Base-by-base conservation (phyloP, 1,284 basidiomycete species). In the Xerocomus nothofagi region DNA sequence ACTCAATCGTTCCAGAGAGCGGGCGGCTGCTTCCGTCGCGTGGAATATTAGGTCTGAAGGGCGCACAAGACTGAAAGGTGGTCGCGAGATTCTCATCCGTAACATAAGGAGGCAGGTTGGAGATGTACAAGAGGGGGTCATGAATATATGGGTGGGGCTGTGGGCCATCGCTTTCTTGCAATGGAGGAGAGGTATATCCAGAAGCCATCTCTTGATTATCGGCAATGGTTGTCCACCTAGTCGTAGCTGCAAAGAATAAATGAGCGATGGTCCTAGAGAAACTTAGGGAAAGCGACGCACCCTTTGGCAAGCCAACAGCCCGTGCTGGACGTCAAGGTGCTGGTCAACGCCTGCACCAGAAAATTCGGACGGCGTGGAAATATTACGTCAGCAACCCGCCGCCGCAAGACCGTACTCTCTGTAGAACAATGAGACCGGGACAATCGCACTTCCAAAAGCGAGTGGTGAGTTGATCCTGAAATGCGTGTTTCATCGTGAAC, bases 91-190 rank as follows among this genome's bases (percentile, higher is more conserved):
- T 82, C 63, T 86, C 82, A 68, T 91, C 88, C 47, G 81, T 74
- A 46, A 90, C 78, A 69, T 78, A 81, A 34, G 81, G 68, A 12
- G 88, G 84, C 37, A 91, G 69, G 65, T 81, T 84, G 29, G 86
- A 80, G 65, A 91, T 83, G 71, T 90, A 86, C 40, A 91, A 74
- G 55, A 88, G 63, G 26, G 88, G 86, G 62, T 91, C 88, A 63
- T 86, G 84, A 57, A 91, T 78, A 71, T 88, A 90, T 34, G 88
- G 88, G 62, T 91, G 88, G 44, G 72, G 71, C 42, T 66, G 60
- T 52, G 63, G 65, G 40, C 49, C 56, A 45, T 68, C 67, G 24
- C 47, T 51, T 53, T 70, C 66, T 63, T 65, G 67, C 45, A 64
- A 27, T 17, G 59, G 55, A 38, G 69, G 70, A 39, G 64, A 65